Percentiles rank a stretch among this genome's conserved stretches.
Evolutionary conservation across 352 stramenopile genomes (phyloP).

Genomic region (Phytophthora pluvialis): DNA sequence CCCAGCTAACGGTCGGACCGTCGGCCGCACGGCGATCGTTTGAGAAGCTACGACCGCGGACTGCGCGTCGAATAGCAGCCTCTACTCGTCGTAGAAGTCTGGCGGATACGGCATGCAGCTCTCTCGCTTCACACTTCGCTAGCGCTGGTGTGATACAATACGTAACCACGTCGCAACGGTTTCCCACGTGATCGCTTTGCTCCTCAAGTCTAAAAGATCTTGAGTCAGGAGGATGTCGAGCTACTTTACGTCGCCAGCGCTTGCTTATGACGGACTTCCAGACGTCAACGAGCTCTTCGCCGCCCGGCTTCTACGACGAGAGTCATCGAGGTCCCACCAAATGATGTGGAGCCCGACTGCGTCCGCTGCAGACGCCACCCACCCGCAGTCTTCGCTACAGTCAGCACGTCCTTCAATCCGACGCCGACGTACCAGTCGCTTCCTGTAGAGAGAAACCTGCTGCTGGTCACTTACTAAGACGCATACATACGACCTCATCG

Average conservation of each 20-base stretch:
- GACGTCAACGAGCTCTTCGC: constrained; percentile 1
- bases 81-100: constrained; percentile 19
- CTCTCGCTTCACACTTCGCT: constrained; percentile 6
- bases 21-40: constrained; percentile 8
- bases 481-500: neutral
- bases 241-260: constrained; percentile 10
- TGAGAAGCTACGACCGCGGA: constrained; percentile 6
- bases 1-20: neutral
- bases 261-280: constrained; percentile 18
- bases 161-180: neutral
- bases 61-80: neutral
- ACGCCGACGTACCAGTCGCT: neutral
- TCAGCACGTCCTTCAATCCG: neutral
- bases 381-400: neutral
- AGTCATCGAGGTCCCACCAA: constrained; percentile 16
- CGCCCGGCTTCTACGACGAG: constrained; percentile 18
- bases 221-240: constrained; percentile 20
- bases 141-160: neutral
- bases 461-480: neutral
- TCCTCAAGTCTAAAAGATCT: neutral
- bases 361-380: constrained; percentile 12
- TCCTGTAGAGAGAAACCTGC: constrained; percentile 7
- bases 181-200: constrained; percentile 22
- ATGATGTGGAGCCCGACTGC: constrained; percentile 15
- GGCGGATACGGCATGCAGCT: constrained; percentile 20